Evolutionary conservation across 495 filamentous ascomycete species (phyloP).

Genomic region (Halenospora varia): DNA sequence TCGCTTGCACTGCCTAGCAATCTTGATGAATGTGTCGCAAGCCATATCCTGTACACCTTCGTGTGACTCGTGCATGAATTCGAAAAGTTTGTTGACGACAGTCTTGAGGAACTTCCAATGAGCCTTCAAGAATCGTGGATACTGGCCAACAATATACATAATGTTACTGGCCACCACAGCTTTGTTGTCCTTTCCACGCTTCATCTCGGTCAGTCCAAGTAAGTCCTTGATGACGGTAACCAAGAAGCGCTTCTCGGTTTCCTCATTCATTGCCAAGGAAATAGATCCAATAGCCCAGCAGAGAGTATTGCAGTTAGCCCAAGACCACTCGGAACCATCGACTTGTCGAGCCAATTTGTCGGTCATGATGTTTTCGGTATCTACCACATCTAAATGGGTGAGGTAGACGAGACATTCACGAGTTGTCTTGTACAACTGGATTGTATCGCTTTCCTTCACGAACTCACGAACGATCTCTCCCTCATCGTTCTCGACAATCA

Average conservation of each 20-base stretch:
- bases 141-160: slow-evolving; percentile 99
- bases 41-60: slow-evolving; percentile 99
- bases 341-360: slow-evolving; percentile 95
- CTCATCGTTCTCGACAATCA: slow-evolving; percentile 99
- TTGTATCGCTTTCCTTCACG: slow-evolving; percentile 98
- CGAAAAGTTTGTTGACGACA: slow-evolving; percentile 98
- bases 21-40: slow-evolving; percentile 99
- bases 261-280: slow-evolving; percentile 98
- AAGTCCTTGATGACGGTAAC: slow-evolving; percentile 99
- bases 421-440: slow-evolving; percentile 98
- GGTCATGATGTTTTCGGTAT: slow-evolving; percentile 98
- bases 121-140: slow-evolving; percentile 95
- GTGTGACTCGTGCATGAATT: slow-evolving; percentile 99
- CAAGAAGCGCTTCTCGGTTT: slow-evolving; percentile 96
- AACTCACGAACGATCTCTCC: slow-evolving; percentile 98
- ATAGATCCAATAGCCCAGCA: slow-evolving; percentile 99
- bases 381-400: slow-evolving; percentile 94
- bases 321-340: slow-evolving; percentile 94
- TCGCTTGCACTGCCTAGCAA: slow-evolving; percentile 93
- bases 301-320: slow-evolving; percentile 98
- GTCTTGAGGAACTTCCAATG: slow-evolving; percentile 99
- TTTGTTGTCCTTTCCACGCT: slow-evolving; percentile 98
- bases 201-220: slow-evolving; percentile 97
- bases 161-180: slow-evolving; percentile 99
- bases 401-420: slow-evolving; percentile 96